Base-by-base conservation (phyloP, 768 basidiomycete species). In the Suillus hirtellus region DNA sequence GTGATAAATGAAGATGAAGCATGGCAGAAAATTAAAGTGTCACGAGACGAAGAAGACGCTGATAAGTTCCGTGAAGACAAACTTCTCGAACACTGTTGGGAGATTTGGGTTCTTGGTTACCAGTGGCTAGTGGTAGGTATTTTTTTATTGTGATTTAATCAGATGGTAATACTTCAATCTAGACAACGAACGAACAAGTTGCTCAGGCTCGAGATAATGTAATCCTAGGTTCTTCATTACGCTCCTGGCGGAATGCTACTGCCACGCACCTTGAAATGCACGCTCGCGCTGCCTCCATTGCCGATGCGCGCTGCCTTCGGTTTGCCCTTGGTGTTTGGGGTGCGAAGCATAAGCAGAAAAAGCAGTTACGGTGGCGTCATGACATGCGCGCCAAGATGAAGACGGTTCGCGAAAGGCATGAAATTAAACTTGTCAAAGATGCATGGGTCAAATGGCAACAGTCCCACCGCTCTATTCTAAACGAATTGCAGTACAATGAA, bases 161-260 rank as follows among this genome's bases (percentile, higher is more conserved):
- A 60, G 52, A 59, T 66, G 63, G 68, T 59, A 40, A 60, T 47
- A 24, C 31, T 56, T 60, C 37, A 64, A 62, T 55, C n/a, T 67
- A 95, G 93, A 86, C 83, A n/a, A 93, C 90, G 14, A 78, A 84
- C 65, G 73, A 80, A 61, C 90, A 95, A 73, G 84, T 94, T 58
- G 78, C 77, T 37, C 79, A 86, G 63, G 93, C 93, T 35, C 82
- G 89, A 60, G 84, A 90, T 64, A 82, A 82, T 65, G 80, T 92
- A 64, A 71, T 90, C 49, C 75, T 92, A 19, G 86, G 86, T 17
- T 73, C 82, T 15, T 77, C 76, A 54, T 69, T 94, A 27, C 83
- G 86, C 60, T 80, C 77, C 14, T 95, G 93, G 93, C 82, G 81
- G 61, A 75, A 78, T 61, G 72, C 72, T 12, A 73, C 78, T 7